These are phyloP conservation scores for Syzygium jambos DNA, from an alignment of 345 rosid species.

Conservation along the genomic window DNA sequence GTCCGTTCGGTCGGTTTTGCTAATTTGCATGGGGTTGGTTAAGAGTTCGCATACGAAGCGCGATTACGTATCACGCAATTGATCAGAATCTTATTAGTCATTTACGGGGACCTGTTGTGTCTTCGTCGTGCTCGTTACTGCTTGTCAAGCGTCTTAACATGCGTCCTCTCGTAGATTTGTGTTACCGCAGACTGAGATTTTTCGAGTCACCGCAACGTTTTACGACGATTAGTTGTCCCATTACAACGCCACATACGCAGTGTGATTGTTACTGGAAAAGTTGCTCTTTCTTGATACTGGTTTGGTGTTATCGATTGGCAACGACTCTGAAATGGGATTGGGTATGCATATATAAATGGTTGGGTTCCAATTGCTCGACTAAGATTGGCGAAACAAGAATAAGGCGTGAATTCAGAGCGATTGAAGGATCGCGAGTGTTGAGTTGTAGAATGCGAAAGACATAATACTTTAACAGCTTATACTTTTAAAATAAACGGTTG, in stretches of 20 bases:
- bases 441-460: background rate
- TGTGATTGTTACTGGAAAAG: background rate
- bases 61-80: background rate
- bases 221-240: background rate
- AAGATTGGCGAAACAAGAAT: background rate
- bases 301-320: background rate
- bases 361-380: no score
- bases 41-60: background rate
- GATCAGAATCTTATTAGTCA: background rate
- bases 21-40: background rate
- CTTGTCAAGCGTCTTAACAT: background rate
- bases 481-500: rapidly evolving
- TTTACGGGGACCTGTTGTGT: background rate
- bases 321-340: background rate
- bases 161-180: background rate
- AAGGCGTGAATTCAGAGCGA: background rate
- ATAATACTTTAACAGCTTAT: background rate
- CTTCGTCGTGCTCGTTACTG: background rate
- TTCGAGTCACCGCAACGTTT: no score
- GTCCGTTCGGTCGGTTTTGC: background rate
- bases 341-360: background rate
- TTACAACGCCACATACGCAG: background rate
- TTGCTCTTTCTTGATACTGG: background rate
- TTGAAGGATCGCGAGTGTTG: background rate
- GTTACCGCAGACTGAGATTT: background rate